Base-by-base conservation (phyloP, 352 stramenopile species). In the Thraustochytrium sp. region DNA sequence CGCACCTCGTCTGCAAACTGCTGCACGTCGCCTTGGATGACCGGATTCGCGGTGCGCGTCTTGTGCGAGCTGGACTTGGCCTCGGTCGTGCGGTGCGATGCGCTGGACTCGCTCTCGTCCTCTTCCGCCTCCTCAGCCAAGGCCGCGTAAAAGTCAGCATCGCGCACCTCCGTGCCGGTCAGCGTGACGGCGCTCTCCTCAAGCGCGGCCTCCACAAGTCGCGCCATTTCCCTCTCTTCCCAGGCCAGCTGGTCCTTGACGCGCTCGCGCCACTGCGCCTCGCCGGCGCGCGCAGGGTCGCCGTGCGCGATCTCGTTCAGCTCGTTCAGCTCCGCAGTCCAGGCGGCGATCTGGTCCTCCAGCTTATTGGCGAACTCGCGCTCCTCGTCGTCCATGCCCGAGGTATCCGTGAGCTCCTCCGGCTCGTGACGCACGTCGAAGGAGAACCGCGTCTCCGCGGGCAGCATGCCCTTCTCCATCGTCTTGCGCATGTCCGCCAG, bases 301-400 rank as follows among this genome's bases (percentile, higher is more conserved):
- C 46, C 18, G n/a, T 64, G 31, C 46, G 46, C 34, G 31, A 53
- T 31, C 16, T 26, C 0, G 68, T 80, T 44, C 13, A 80, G 26
- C 34, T 72, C 44, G 18, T 80, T 16, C 13, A 80, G 48, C 21
- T 46, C 40, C 29, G 42, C 26, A 18, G 13, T 40, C 68, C 68
- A 80, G 44, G 76, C 34, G 9, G 76, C 51, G 11, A 80, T 80
- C 49, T 80, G 23, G 11, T 42, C 8, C 68, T 80, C 3, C 34
- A 80, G 68, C 68, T 80, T 80, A 2, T 80, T 44, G 4, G 68
- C 68, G 38, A 80, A 80, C 48, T 80, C 68, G 51, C 26, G 68
- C 26, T 80, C 68, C 53, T 80, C 68, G 11, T 80, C 68, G 68
- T 80, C 68, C 68, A 80, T 80, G 51, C 38, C 46, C 16, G 31